Evolutionary conservation across 208 protist genomes (phyloP).

Genomic region (Novymonas esmeraldas): DNA sequence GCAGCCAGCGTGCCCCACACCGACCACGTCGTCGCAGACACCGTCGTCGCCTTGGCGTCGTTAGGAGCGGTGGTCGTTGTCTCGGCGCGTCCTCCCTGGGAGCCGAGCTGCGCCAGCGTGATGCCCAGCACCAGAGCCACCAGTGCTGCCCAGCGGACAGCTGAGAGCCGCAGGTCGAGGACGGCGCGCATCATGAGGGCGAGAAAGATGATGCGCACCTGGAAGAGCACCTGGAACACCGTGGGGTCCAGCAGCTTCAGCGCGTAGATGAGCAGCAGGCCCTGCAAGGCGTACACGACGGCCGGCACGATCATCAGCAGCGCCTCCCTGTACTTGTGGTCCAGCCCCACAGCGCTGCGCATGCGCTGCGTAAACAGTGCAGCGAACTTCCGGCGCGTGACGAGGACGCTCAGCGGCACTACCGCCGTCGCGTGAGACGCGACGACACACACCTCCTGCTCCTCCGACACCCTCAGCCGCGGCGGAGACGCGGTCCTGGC

Average conservation of each 20-base stretch:
- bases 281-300: slow-evolving; percentile 58
- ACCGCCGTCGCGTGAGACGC: too few species aligned
- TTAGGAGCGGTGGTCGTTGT: neutral
- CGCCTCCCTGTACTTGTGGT: slow-evolving; percentile 31
- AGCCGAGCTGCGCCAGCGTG: slow-evolving; percentile 41
- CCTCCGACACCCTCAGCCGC: too few species aligned
- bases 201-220: slow-evolving; percentile 60
- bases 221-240: slow-evolving; percentile 66
- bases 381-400: neutral
- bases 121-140: slow-evolving; percentile 46
- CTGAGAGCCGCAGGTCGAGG: slow-evolving; percentile 35
- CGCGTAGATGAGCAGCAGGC: slow-evolving; percentile 48
- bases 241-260: slow-evolving; percentile 54
- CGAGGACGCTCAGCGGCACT: neutral
- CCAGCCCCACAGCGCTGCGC: slow-evolving; percentile 25
- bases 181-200: slow-evolving; percentile 44
- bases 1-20: slow-evolving; percentile 40
- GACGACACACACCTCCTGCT: too few species aligned
- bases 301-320: slow-evolving; percentile 58
- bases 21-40: slow-evolving; percentile 19
- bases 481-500: too few species aligned
- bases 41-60: neutral
- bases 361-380: slow-evolving; percentile 1
- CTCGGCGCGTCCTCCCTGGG: slow-evolving; percentile 10
- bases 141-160: slow-evolving; percentile 52